A percentile compares a stretch with the other conserved stretches of the same genome.
phyloP scores from a whole-genome alignment of 495 filamentous ascomycete species.

The Chaetomidium leptoderma region DNA sequence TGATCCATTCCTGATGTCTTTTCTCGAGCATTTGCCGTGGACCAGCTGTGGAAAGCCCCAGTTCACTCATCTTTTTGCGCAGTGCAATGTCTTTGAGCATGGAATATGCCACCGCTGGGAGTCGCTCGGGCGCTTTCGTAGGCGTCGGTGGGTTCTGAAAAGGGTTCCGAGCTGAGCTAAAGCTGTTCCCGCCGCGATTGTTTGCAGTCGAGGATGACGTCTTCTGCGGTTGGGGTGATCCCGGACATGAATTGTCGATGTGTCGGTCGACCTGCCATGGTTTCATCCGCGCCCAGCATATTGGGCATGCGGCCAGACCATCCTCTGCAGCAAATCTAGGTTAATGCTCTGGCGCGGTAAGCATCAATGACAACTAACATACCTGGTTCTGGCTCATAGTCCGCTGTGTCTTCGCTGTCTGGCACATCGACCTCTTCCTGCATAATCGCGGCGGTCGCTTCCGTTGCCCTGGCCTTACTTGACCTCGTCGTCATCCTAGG shows the following conservation, averaged over 20 bases:
- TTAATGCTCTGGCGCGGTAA: slow-evolving; percentile 20
- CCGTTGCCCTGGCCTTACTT: slow-evolving; percentile 37
- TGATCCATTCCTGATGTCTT: slow-evolving; percentile 90
- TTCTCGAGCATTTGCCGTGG: slow-evolving; percentile 61
- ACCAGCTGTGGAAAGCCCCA: slow-evolving; percentile 74
- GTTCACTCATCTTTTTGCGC: slow-evolving; percentile 72
- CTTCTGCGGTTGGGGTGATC: slow-evolving; percentile 31
- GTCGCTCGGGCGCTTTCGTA: slow-evolving; percentile 42
- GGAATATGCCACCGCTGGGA: slow-evolving; percentile 76
- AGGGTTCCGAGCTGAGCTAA: slow-evolving; percentile 13
- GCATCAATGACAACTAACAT: slow-evolving; percentile 5
- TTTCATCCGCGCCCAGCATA: slow-evolving; percentile 76
- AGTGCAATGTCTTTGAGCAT: slow-evolving; percentile 71
- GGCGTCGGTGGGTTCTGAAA: slow-evolving; percentile 13
- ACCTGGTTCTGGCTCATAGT: slow-evolving; percentile 32
- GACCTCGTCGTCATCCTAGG: slow-evolving; percentile 43
- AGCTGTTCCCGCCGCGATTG: slow-evolving; percentile 24
- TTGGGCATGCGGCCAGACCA: slow-evolving; percentile 76
- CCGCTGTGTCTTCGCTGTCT: slow-evolving; percentile 28
- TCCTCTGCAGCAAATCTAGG: slow-evolving; percentile 50
- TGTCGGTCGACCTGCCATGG: slow-evolving; percentile 66
- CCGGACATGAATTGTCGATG: slow-evolving; percentile 59
- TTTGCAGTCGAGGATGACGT: slow-evolving; percentile 3
- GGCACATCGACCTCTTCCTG: slow-evolving; percentile 32
- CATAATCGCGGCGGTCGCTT: slow-evolving; percentile 36